Evolutionary conservation across 148 eudicot genomes (phyloP).

Genomic region (Chenopodium formosanum): DNA sequence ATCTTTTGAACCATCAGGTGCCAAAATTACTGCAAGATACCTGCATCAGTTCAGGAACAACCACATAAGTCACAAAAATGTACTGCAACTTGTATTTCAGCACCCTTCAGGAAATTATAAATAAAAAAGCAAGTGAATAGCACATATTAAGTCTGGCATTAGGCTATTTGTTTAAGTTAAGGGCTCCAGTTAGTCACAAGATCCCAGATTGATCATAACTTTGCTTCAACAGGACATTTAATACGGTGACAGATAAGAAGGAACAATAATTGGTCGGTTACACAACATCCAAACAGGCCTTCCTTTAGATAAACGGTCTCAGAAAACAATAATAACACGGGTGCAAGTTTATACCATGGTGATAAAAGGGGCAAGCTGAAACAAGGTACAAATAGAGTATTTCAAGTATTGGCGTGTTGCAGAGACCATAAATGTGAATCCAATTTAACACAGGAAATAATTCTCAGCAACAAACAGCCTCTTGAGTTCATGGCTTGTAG

Average conservation of each 20-base stretch:
- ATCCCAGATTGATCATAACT: neutral
- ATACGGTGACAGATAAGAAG: neutral
- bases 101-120: neutral
- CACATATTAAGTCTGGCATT: neutral
- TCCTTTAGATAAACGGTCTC: neutral
- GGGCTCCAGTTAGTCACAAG: neutral
- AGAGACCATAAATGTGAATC: neutral
- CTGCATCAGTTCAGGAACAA: slow-evolving; percentile 35
- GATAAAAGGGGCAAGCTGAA: neutral
- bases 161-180: neutral
- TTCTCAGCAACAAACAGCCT: neutral
- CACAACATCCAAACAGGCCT: neutral
- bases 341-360: neutral
- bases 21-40: slow-evolving; percentile 80
- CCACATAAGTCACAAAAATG: neutral
- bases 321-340: neutral
- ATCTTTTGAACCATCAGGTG: slow-evolving; percentile 87
- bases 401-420: neutral
- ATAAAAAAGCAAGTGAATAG: neutral
- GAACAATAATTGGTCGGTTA: neutral
- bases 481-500: neutral
- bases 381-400: neutral
- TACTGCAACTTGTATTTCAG: neutral
- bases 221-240: neutral
- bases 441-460: neutral